Base-by-base conservation (phyloP, 805 yeast species). In the Limtongia smithiae region DNA sequence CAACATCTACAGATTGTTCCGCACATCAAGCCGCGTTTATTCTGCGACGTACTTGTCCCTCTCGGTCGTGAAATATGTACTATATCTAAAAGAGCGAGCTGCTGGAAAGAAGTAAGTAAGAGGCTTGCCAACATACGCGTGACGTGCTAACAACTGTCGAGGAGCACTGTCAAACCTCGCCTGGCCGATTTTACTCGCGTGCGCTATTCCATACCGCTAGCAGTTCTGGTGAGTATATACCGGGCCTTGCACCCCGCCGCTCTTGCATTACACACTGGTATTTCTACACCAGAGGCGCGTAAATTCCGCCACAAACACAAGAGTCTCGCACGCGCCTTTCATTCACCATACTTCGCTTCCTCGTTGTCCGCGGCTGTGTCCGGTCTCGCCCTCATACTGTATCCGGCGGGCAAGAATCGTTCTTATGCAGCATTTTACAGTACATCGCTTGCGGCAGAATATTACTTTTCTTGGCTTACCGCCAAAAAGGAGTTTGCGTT, bases 391-490 rank as follows among this genome's bases (percentile, higher is more conserved):
- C 54, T 52, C 41, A 58, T 48, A 17, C 30, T 58, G 28, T 55
- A 65, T 34, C 71, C 73, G 14, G 50, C 42, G 28, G 51, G 41
- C 45, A 56, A 17, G 14, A 54, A 30, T 33, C 49, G 67, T 18
- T 46, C 60, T 31, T 62, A 60, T 40, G 44, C 61, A 20, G 70
- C 71, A 15, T 54, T 71, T 22, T 69, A 65, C 46, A 40, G 60
- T 14, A 61, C 64, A 4, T 53, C 66, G 15, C 60, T 66, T 40
- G 65, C 70, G 11, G 61, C 59, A 8, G 73, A 71, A 54, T 62
- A 62, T 51, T 44, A 60, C 15, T 67, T 64, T 58, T 68, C 68
- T 53, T 59, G 55, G 46, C 57, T 67, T 30, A 68, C 68, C 30
- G 70, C 68, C 51, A 46, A 56, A 24, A 69, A 67, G 6, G 56